These are phyloP conservation scores for Chaetomiaceae sp. DNA, from an alignment of 2,329 filamentous ascomycete genomes.

Conservation along the genomic window DNA sequence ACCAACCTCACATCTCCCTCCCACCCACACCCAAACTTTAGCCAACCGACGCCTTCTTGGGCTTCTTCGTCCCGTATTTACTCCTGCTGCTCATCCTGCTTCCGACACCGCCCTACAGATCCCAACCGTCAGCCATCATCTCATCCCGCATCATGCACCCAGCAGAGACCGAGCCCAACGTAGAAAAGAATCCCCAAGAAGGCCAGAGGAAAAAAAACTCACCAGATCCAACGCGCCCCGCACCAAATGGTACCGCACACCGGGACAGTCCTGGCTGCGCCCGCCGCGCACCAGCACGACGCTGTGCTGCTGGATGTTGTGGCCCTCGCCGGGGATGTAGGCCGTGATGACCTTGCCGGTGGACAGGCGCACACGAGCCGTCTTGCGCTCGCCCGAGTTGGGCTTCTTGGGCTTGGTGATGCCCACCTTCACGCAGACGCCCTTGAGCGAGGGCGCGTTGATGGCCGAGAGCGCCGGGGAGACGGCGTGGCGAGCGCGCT, in stretches of 20 bases:
- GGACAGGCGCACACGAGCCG: slow-evolving; percentile 82
- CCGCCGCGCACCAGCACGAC: slow-evolving; percentile 95
- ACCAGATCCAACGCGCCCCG: slow-evolving; percentile 91
- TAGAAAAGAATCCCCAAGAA: too few relatives aligned
- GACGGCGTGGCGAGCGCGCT: slow-evolving; percentile 77
- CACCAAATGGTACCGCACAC: slow-evolving; percentile 93
- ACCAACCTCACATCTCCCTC: background rate
- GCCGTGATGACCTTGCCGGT: slow-evolving; percentile 83
- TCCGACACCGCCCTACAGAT: slow-evolving; percentile 74
- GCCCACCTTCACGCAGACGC: slow-evolving; percentile 91
- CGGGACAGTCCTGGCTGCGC: slow-evolving; percentile 92
- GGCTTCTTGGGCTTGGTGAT: slow-evolving; percentile 97
- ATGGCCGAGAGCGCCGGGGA: slow-evolving; percentile 74
- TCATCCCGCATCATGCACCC: too few relatives aligned
- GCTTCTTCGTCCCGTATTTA: slow-evolving; percentile 99
- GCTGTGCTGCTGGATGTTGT: slow-evolving; percentile 98
- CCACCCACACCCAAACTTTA: slow-evolving; percentile 8
- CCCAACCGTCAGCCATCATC: slow-evolving; percentile 15
- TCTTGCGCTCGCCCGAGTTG: slow-evolving; percentile 96
- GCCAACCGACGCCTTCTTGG: slow-evolving; percentile 68
- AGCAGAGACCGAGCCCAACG: too few relatives aligned
- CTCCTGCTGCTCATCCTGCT: slow-evolving; percentile 79
- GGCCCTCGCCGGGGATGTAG: slow-evolving; percentile 95
- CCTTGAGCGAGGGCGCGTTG: slow-evolving; percentile 78
- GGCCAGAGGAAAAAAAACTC: slow-evolving; percentile 45